Evolutionary conservation across 73 alveolate genomes (phyloP).

Genomic region (Paramecium sonneborni): DNA sequence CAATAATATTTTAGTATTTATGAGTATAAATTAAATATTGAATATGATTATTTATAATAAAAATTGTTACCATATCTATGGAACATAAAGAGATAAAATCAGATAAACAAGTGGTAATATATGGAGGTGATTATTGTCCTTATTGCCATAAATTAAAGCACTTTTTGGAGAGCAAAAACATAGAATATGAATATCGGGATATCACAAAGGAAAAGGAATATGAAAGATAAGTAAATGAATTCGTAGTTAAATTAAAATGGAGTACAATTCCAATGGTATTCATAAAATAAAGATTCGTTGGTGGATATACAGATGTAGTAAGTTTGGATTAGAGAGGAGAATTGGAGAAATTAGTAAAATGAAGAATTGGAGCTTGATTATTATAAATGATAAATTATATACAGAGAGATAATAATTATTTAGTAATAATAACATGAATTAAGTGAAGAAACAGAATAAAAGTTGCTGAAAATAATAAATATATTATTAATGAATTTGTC

Average conservation of each 20-base stretch:
- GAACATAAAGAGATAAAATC: conserved; percentile 4
- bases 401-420: background rate
- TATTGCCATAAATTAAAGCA: background rate
- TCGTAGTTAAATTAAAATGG: background rate
- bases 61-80: conserved; percentile 32
- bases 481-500: background rate
- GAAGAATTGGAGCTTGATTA: background rate
- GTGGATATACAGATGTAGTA: conserved; percentile 23
- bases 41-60: background rate
- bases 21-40: background rate
- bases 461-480: background rate
- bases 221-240: background rate
- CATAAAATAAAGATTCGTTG: background rate
- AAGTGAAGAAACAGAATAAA: background rate
- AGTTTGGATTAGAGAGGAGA: background rate
- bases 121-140: conserved; percentile 52
- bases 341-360: background rate
- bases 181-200: background rate
- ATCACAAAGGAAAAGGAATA: conserved; percentile 4
- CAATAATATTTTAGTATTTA: background rate
- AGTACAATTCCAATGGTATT: conserved; percentile 34
- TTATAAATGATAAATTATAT: background rate
- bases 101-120: background rate
- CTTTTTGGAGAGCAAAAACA: background rate
- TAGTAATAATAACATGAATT: background rate